Conservation (phyloP, 2,329 filamentous ascomycete genomes). For the Coccinonectria pachysandricola region DNA sequence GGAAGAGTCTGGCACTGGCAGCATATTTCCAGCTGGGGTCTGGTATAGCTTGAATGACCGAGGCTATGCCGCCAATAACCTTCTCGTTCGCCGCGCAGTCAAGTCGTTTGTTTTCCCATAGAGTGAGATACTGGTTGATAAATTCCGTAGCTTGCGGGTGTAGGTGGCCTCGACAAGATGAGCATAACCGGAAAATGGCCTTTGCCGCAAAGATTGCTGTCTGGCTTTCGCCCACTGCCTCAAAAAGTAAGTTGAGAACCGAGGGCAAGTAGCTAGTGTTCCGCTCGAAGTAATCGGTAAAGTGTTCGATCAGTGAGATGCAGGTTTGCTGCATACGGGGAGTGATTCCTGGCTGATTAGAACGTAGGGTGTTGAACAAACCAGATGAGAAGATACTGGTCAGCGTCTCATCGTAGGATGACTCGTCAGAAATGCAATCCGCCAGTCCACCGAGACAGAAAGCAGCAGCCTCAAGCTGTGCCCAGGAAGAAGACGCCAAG, state of each 20-base stretch:
- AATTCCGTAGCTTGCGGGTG: conserved; percentile 58
- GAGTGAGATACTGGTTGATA: conserved; percentile 58
- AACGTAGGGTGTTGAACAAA: conserved; percentile 44
- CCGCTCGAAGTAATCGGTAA: conserved; percentile 66
- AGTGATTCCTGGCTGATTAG: conserved; percentile 43
- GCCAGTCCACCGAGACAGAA: conserved; percentile 58
- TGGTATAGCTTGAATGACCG: conserved; percentile 62
- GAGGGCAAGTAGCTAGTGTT: conserved; percentile 57
- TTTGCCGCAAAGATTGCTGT: conserved; percentile 61
- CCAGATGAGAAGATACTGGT: conserved; percentile 50
- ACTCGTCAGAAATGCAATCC: conserved; percentile 51
- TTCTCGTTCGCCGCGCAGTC: conserved; percentile 63
- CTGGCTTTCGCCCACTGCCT: conserved; percentile 50
- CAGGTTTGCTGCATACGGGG: conserved; percentile 56
- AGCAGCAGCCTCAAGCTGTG: conserved; percentile 48
- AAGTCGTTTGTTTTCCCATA: conserved; percentile 42
- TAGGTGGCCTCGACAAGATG: conserved; percentile 61
- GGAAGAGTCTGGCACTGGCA: conserved; percentile 14
- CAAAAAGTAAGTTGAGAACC: conserved; percentile 66
- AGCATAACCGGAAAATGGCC: conserved; percentile 65
- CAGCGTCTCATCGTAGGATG: conserved; percentile 48
- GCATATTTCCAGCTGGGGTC: conserved; percentile 49
- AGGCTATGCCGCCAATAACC: conserved; percentile 63
- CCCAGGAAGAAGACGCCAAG: conserved; percentile 40
- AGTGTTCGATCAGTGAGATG: conserved; percentile 59